Evolutionary conservation across 176 grass and related monocot species (phyloP), one percentile per base, ranked within the genome.

Genomic region (Guadua angustifolia): DNA sequence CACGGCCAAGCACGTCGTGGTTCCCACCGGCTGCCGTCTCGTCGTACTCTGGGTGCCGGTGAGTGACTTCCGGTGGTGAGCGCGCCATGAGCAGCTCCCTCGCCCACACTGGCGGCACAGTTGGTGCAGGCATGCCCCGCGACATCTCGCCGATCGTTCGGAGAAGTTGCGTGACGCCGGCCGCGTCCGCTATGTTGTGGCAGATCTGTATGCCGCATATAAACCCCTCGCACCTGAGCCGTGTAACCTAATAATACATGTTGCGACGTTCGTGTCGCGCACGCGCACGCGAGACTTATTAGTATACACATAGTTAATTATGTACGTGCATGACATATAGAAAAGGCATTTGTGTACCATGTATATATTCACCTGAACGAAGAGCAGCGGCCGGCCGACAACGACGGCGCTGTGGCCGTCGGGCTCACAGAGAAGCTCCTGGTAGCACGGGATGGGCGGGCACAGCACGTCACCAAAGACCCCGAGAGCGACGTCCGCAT

Each of bases 191-290:
- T 15, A 75, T 74, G 72, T 21, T 64, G 67, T 84, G 55, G 70
- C 82, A 75, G 0, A 84, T 74, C 68, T 74, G 82, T 33, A 74
- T 19, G 15, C 82, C 70, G 38, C 66, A 62, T 19, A 84, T 21
- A 19, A 84, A 84, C 14, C 82, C 82, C 17, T 40, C 55, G 1
- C 82, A 84, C 70, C 61, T 84, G 38, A 84, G 39, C 43, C 56
- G 45, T 22, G 82, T 84, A 45, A 76, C 61, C 74, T 85, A 22
- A 10, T 15, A 42, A 5, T 15, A 42, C 21, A n/a, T 57, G 53
- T 57, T n/a, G 55, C 19, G 19, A n/a, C 15, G 29, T 29, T 29
- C 29, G 29, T 29, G 29, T 29, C 1, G 29, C 29, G 29, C 29
- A 29, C 29, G 29, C 29, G 29, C 29, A 29, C 29, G 29, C 29